phyloP scores from a whole-genome alignment of 108 stramenopile genomes.

The Nitzschia putrida region DNA sequence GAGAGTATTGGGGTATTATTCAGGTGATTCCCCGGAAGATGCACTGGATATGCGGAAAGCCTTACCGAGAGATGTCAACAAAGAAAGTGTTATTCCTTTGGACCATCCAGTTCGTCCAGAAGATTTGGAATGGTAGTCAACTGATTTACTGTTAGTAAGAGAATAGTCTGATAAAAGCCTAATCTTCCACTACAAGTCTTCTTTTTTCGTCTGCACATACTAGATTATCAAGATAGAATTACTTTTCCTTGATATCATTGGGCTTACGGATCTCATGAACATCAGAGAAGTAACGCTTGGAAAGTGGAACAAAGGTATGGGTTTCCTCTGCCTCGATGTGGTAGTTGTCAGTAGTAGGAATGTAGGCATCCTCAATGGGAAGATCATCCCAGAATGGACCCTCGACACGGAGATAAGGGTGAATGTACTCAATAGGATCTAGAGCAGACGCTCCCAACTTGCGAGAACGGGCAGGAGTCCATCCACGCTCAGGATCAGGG shows the following conservation, averaged over 20 bases:
- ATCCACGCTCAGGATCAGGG: constrained; percentile 66
- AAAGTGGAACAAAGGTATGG: constrained; percentile 27
- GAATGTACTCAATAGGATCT: constrained; percentile 64
- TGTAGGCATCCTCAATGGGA: constrained; percentile 61
- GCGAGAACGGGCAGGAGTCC: constrained; percentile 58
- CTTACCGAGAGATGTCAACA: constrained; percentile 80
- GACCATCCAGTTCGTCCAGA: constrained; percentile 84
- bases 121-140: constrained; percentile 87
- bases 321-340: constrained; percentile 21
- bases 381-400: constrained; percentile 67
- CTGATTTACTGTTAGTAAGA: too few relatives aligned
- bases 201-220: too few relatives aligned
- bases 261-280: constrained; percentile 39
- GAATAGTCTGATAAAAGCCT: too few relatives aligned
- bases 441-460: constrained; percentile 66
- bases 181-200: too few relatives aligned
- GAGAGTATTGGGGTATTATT: constrained; percentile 90
- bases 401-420: constrained; percentile 70
- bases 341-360: constrained; percentile 42
- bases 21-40: constrained; percentile 86
- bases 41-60: constrained; percentile 93
- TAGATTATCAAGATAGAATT: too few relatives aligned
- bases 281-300: constrained; percentile 47
- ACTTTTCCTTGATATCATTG: not conserved
- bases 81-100: constrained; percentile 86